Evolutionary conservation across 2,329 filamentous ascomycete genomes (phyloP), one percentile per base, ranked within the genome.

Genomic region (Cadophora sp.): DNA sequence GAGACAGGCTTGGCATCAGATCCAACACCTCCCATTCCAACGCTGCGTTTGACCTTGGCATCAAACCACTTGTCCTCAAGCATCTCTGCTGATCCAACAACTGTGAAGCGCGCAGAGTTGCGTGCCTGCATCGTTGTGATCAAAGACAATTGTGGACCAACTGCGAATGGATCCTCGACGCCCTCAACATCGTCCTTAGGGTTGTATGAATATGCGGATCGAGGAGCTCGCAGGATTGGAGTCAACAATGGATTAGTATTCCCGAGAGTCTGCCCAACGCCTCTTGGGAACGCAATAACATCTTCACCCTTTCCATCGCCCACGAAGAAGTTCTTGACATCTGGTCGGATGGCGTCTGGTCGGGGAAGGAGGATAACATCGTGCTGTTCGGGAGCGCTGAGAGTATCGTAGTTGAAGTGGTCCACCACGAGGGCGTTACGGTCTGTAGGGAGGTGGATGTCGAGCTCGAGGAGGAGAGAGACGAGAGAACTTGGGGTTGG

Each of bases 191-290:
- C 92, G 71, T 97, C 94, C 85, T 97, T 97, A 65, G 93, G 91
- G 81, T 96, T 95, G 86, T 97, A 97, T 80, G 89, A 92, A 84
- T 99, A 99, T 70, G 94, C 92, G 11, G 94, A 97, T 73, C 85
- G 83, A 24, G 93, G 91, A 56, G 94, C 95, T 75, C 91, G 90
- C 68, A 99, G 82, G 73, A 99, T 87, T 19, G 96, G 93, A 22
- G 91, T 86, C 65, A 98, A 84, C 24, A 97, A 87, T 63, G 92
- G 87, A 75, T 91, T 90, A 19, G 83, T 87, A 73, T 91, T 86
- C 73, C 95, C 94, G 59, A 99, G 86, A 63, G 88, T 86, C 80
- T 97, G 95, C 75, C 92, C 94, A 66, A 94, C 88, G 62, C 90
- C 89, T 74, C 87, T 89, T 24, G 95, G 94, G 74, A 97, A 88